Conservation (phyloP, 139 green algal genomes). For the Trebouxia sp. region DNA sequence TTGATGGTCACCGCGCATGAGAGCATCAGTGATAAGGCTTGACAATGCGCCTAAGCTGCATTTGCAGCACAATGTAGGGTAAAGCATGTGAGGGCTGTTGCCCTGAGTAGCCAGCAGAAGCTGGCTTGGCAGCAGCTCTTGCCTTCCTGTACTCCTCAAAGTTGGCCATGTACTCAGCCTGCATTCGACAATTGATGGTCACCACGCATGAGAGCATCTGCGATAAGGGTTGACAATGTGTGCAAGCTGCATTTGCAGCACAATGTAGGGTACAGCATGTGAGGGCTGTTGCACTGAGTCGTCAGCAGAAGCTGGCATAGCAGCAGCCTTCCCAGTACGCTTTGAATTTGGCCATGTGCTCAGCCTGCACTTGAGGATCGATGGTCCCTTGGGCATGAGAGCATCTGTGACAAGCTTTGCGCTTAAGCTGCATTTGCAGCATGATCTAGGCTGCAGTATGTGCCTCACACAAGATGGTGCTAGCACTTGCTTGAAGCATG, state of each 20-base stretch:
- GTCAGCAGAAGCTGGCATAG: neutral
- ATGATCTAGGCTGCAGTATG: neutral
- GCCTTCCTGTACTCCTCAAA: slow-evolving; percentile 24
- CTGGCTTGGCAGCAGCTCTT: slow-evolving; percentile 11
- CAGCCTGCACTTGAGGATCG: neutral
- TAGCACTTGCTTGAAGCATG: slow-evolving; percentile 5
- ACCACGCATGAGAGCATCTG: neutral
- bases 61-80: no score
- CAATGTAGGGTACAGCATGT: neutral
- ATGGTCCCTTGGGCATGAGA: neutral
- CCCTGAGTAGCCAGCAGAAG: neutral
- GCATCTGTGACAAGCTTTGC: neutral
- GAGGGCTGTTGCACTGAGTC: neutral
- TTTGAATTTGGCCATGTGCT: slow-evolving; percentile 31
- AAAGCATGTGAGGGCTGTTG: neutral
- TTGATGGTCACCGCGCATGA: neutral
- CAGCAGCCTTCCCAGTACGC: slow-evolving; percentile 1
- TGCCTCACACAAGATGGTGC: neutral
- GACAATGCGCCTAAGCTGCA: no score
- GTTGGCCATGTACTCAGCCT: slow-evolving; percentile 32
- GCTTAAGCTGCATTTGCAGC: no score
- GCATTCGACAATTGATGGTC: neutral
- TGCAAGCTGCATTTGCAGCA: no score
- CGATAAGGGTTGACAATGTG: no score
- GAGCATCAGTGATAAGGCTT: neutral